phyloP scores from a whole-genome alignment of 2,329 filamentous ascomycete species.

The Ophiostoma quercus region DNA sequence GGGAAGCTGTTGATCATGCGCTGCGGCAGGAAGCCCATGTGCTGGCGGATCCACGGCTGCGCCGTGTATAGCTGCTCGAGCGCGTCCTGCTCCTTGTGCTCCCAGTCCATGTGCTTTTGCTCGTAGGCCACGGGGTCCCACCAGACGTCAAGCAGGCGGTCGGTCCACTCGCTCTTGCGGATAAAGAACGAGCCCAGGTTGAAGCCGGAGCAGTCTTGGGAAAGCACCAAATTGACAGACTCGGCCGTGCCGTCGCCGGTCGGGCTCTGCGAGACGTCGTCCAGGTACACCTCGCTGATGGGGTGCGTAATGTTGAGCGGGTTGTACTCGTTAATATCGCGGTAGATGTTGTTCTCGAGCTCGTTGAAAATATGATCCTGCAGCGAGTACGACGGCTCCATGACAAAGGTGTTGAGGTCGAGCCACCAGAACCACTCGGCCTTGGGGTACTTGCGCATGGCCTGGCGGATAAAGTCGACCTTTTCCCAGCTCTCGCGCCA shows the following conservation, averaged over 20 bases:
- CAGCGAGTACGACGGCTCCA: constrained; percentile 89
- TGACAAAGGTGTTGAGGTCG: constrained; percentile 94
- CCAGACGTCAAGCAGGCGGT: constrained; percentile 89
- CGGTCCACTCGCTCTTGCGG: constrained; percentile 78
- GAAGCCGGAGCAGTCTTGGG: constrained; percentile 93
- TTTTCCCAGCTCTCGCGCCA: constrained; percentile 99
- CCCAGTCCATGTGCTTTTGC: constrained; percentile 98
- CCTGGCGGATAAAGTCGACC: constrained; percentile 84
- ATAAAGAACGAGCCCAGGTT: constrained; percentile 96
- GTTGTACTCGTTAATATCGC: constrained; percentile 95
- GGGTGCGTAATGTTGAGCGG: constrained; percentile 91
- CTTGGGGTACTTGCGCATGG: constrained; percentile 87
- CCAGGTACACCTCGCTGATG: constrained; percentile 66
- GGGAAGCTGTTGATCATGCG: constrained; percentile 94
- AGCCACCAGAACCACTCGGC: constrained; percentile 99
- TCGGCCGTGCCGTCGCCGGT: constrained; percentile 70
- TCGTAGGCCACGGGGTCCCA: constrained; percentile 98
- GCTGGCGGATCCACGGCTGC: constrained; percentile 87
- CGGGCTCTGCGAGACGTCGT: constrained; percentile 64
- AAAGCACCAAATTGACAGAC: constrained; percentile 81
- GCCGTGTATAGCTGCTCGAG: constrained; percentile 85
- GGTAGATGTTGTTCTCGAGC: constrained; percentile 69
- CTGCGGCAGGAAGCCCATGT: constrained; percentile 84
- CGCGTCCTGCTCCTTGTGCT: constrained; percentile 96
- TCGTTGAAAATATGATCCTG: constrained; percentile 86